Base-by-base conservation (phyloP, 225 moss, liverwort and hornwort genomes). In the Ulota crispa region DNA sequence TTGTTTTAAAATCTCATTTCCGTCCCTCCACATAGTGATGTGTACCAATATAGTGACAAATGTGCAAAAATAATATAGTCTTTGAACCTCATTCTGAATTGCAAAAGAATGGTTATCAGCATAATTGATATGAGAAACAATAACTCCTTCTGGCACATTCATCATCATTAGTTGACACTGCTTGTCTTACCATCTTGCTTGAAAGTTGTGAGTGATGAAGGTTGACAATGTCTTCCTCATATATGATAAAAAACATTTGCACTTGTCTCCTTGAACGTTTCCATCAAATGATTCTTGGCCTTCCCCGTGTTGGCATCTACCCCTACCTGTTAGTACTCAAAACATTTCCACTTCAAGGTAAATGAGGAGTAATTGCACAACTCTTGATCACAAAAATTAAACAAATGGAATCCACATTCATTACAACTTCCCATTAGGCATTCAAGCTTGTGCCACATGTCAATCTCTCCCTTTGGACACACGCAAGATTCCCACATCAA, bases 271-370 rank as follows among this genome's bases (percentile, higher is more conserved):
- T 24, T 60, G 60, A 60, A 60, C 11, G 26, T 27, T 12, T 60
- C 26, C 0, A 0, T 60, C 3, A 60, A 7, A 10, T 9, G 0
- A 11, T 28, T 27, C 4, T 60, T 60, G 8, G 66, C 20, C 66
- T 39, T 36, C 37, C 39, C 2, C 8, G 2, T 20, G 68, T 39
- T 39, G 39, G 39, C 39, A 39, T 39, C 39, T 39, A 39, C 9
- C 1, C 9, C 39, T 39, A 39, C 54, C 10, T 68, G 2, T 7
- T 39, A 56, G 68, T 68, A 78, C 21, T 78, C n/a, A 41, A 78
- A 78, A 15, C 54, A 78, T 55, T 78, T 78, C 68, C 56, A 78
- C 23, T 78, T 78, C 45, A 77, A 2, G 2, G 23, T 2, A 13
- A 78, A 67, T 3, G 55, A 50, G 7, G 37, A 2, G 37, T 31